Base-by-base conservation (phyloP, 257 asterid genomes). In the Pogostemon cablin region DNA sequence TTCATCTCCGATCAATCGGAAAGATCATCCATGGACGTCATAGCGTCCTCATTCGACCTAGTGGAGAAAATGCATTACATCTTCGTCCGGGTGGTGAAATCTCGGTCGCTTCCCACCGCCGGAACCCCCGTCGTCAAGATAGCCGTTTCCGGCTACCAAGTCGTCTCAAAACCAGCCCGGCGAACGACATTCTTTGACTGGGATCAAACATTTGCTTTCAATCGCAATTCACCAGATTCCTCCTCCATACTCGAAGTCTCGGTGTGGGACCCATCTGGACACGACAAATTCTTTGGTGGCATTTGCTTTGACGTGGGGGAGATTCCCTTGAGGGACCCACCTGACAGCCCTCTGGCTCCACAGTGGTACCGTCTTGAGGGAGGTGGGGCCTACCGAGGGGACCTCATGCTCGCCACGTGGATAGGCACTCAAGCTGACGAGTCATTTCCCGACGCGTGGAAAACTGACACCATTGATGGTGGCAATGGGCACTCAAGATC, bases 361-460 rank as follows among this genome's bases (percentile, higher is more conserved):
- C 96, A 90, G 54, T 92, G 96, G 96, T 92, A 92, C 64, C 81
- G 98, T 9, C 87, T 92, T 10, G 98, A 92, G 64, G 98, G 96
- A 6, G 96, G 96, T 4, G 96, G 93, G 59, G 98, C 95, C 67
- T 85, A 86, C 80, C 77, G 79, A 25, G 96, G 96, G 9, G 96
- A 92, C 78, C 85, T 90, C 54, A 92, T 92, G 96, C 95, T 92
- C 4, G 96, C 98, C 80, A 79, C 98, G 17, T 92, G 96, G 98
- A 75, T 90, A 1, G 98, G 98, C 3, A 92, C 96, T 3, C 98
- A 90, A 57, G 96, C 96, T 5, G 98, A 92, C 65, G 98, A 92
- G 46, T 92, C 98, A 1, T 92, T 92, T 25, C 86, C 96, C 0
- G 95, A 92, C 20, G 95, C 98, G 2, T 92, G 96, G 98, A 92